Conservation (phyloP, 805 yeast genomes). For the Spathaspora gorwiae region DNA sequence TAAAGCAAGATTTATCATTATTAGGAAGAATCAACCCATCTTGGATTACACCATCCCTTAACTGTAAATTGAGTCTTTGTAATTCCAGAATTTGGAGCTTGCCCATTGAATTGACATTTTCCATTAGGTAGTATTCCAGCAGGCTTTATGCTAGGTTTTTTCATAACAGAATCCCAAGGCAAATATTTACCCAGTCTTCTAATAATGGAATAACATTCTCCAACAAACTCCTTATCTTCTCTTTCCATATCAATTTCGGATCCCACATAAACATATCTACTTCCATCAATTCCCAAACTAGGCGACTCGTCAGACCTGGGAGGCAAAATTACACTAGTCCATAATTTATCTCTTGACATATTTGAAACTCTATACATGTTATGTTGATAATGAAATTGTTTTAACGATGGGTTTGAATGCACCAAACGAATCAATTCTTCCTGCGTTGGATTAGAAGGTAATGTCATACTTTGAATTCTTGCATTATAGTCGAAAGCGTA, state of each 20-base stretch:
- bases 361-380: conserved; percentile 33
- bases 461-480: conserved; percentile 18
- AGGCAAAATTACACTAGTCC: conserved; percentile 49
- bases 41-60: conserved; percentile 46
- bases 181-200: conserved; percentile 18
- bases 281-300: conserved; percentile 13
- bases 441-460: conserved; percentile 15
- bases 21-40: conserved; percentile 31
- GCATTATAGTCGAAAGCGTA: conserved; percentile 48
- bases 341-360: conserved; percentile 45
- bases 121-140: conserved; percentile 28
- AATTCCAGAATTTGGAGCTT: conserved; percentile 34
- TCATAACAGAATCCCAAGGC: conserved; percentile 19
- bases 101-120: conserved; percentile 20
- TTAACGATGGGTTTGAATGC: conserved; percentile 10
- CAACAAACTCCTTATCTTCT: background rate
- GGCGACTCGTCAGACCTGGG: conserved; percentile 44
- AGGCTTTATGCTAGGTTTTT: conserved; percentile 22
- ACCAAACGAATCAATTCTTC: conserved; percentile 8
- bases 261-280: conserved; percentile 19
- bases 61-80: conserved; percentile 45
- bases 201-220: conserved; percentile 7
- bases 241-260: conserved; percentile 11
- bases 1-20: no score
- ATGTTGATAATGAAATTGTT: conserved; percentile 23